These are phyloP conservation scores for Spirogloea muscicola DNA, from an alignment of 139 green algal genomes.

Conservation along the genomic window DNA sequence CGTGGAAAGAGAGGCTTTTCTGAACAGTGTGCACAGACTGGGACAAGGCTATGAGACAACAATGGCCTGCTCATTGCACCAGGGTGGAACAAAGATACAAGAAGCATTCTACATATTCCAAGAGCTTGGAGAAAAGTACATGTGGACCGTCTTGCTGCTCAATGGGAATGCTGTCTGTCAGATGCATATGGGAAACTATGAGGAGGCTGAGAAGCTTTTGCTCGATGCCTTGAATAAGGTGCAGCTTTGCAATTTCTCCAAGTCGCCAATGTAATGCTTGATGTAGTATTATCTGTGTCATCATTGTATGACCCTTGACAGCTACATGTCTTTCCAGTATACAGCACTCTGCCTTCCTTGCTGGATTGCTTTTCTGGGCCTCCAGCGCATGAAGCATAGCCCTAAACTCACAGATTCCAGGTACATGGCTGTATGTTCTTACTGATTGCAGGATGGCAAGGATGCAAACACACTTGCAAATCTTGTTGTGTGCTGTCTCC, in stretches of 20 bases:
- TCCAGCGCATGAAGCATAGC: background rate
- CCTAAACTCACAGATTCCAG: background rate
- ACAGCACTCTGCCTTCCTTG: background rate
- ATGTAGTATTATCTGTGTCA: too few relatives aligned
- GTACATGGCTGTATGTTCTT: background rate
- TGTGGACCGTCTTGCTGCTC: constrained; percentile 83
- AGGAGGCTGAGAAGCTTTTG: constrained; percentile 58
- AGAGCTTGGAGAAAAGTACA: constrained; percentile 94
- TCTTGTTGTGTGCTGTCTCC: constrained; percentile 71
- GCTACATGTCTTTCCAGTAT: background rate
- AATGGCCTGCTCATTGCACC: constrained; percentile 1
- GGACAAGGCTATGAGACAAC: background rate
- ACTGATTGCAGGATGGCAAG: constrained; percentile 72
- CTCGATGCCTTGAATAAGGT: constrained; percentile 63
- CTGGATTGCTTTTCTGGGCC: background rate
- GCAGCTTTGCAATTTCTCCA: constrained; percentile 24
- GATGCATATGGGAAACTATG: constrained; percentile 80
- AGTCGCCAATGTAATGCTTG: background rate
- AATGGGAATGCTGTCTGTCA: constrained; percentile 81
- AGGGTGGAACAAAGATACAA: constrained; percentile 88
- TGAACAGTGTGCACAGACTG: background rate
- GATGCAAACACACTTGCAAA: constrained; percentile 87
- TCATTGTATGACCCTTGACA: background rate
- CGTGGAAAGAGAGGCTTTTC: background rate
- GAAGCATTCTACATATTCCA: constrained; percentile 92